Evolutionary conservation across 2,329 filamentous ascomycete genomes (phyloP).

Genomic region (Hymenoscyphus linearis): DNA sequence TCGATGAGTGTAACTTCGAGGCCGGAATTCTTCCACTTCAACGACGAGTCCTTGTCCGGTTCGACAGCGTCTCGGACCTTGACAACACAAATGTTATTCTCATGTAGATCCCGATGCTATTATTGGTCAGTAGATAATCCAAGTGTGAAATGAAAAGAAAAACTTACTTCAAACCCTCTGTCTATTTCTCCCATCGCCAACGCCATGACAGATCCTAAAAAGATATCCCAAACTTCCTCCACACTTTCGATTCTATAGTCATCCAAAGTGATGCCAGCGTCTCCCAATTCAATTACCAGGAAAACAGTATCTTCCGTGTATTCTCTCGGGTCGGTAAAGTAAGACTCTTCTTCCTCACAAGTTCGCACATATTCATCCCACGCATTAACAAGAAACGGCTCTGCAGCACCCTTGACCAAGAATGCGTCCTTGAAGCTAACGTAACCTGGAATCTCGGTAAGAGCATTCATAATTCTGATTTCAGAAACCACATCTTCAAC

Average conservation of each 20-base stretch:
- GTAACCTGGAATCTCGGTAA: conserved; percentile 60
- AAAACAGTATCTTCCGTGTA: conserved; percentile 55
- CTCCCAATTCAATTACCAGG: conserved; percentile 57
- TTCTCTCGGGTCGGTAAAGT: conserved; percentile 56
- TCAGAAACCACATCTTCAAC: conserved; percentile 52
- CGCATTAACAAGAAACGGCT: conserved; percentile 51
- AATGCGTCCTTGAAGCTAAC: conserved; percentile 62
- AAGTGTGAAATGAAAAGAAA: background rate
- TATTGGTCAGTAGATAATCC: background rate
- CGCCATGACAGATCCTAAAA: conserved; percentile 55
- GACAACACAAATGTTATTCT: conserved; percentile 56
- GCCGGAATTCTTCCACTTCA: conserved; percentile 46
- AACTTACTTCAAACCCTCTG: conserved; percentile 53
- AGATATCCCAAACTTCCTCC: conserved; percentile 57
- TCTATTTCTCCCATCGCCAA: conserved; percentile 54
- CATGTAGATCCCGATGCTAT: conserved; percentile 60
- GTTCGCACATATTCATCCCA: conserved; percentile 44
- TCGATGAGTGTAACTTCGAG: conserved; percentile 61
- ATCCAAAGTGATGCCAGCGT: conserved; percentile 56
- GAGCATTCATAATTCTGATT: conserved; percentile 56
- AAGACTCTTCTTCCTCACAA: conserved; percentile 38
- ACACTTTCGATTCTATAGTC: conserved; percentile 46
- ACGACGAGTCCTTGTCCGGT: background rate
- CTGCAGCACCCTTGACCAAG: conserved; percentile 51
- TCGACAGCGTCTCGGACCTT: background rate